Conservation (phyloP, 2,329 filamentous ascomycete genomes). For the Colletotrichum australisinense region DNA sequence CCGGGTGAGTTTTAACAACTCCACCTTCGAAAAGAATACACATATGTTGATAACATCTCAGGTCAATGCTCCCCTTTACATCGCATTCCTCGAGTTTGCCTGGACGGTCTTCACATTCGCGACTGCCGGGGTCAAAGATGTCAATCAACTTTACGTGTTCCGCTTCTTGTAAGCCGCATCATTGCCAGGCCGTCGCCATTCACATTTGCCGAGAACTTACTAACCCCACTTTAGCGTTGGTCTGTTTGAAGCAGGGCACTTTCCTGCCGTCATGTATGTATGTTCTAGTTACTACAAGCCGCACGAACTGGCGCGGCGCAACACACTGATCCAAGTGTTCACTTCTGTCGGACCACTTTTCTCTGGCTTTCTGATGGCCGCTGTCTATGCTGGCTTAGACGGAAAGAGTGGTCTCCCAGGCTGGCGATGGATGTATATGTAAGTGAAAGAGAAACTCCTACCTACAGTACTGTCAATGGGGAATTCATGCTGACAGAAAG, state of each 20-base stretch:
- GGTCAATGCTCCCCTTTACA: conserved; percentile 41
- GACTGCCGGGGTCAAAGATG: conserved; percentile 39
- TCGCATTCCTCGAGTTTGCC: conserved; percentile 38
- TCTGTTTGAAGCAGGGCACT: conserved; percentile 44
- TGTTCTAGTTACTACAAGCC: conserved; percentile 46
- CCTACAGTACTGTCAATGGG: background rate
- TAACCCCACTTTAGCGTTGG: conserved; percentile 38
- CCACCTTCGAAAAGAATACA: too few relatives aligned
- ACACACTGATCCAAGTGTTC: conserved; percentile 43
- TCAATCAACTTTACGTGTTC: conserved; percentile 42
- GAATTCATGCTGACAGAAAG: background rate
- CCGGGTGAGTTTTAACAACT: conserved; percentile 23
- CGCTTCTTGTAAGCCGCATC: conserved; percentile 38
- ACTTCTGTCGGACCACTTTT: conserved; percentile 41
- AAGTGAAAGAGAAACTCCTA: background rate
- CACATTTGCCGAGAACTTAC: background rate
- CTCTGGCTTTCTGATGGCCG: conserved; percentile 43
- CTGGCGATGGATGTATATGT: conserved; percentile 45
- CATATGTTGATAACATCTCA: background rate
- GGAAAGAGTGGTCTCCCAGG: conserved; percentile 38
- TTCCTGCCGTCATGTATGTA: conserved; percentile 44
- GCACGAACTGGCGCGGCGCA: conserved; percentile 44
- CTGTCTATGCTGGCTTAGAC: conserved; percentile 38
- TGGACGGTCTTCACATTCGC: conserved; percentile 43
- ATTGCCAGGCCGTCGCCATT: background rate